Base-by-base conservation (phyloP, 2,329 filamentous ascomycete species). In the Sphaceloma murrayae region DNA sequence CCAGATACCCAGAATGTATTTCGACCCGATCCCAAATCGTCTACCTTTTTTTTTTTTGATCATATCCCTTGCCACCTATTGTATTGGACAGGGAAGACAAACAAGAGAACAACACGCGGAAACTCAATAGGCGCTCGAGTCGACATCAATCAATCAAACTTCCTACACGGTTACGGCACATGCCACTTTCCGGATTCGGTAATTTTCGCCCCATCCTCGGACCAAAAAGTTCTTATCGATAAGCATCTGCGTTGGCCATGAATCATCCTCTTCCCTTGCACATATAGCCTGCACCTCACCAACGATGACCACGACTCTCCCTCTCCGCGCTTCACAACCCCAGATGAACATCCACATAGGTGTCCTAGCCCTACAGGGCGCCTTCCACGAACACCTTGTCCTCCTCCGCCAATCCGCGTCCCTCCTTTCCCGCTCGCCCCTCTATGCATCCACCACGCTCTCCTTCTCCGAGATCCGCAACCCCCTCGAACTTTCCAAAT, bases 321-420 rank as follows among this genome's bases (percentile, higher is more conserved):
- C 24, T 11, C 11, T 27, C 6, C 24, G 24, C 6, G 7, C 5
- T 14, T 9, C 5, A 14, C 4, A 18, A 19, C 11, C 7, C 31
- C 14, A 10, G 5, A 43, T 33, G 26, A 11, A 13, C 2, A 11
- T 45, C 11, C 42, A 45, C 11, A 67, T 80, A 34, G 77, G 77
- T 51, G 77, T 80, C 24, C 69, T 81, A 27, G 78, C 91, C 53
- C 75, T 98, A 13, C 91, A 98, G 65, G 91, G 91, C 55, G 89
- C 88, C 47, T 95, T 96, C 63, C 74, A 78, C 56, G 89, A 98
- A 62, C 89, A 98, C 67, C 62, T 94, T 46, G 72, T 77, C 52
- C 75, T 94, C 27, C 72, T 96, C 27, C 74, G 74, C 52, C 72
- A 75, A 50, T 87, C 88, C 4, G 74, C 78, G 2, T 58, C 64